phyloP scores from a whole-genome alignment of 768 basidiomycete species.

The Kwoniella mangroviensis region DNA sequence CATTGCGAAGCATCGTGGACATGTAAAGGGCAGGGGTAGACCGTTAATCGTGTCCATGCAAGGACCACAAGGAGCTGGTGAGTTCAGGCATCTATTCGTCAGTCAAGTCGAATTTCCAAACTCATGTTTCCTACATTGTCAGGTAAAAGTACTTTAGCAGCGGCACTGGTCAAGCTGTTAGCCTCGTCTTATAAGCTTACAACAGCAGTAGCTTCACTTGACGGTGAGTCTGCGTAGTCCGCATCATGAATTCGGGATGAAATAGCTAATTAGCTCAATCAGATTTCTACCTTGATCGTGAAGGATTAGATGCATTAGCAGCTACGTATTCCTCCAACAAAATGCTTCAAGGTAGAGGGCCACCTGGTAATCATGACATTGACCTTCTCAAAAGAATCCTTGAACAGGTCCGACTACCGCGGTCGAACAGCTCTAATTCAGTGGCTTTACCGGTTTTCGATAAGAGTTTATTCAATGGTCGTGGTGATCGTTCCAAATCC shows the following conservation, averaged over 20 bases:
- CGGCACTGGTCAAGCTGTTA: slow-evolving; percentile 62
- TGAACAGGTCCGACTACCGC: slow-evolving; percentile 61
- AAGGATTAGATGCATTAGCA: slow-evolving; percentile 66
- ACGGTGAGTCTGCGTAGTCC: slow-evolving; percentile 27
- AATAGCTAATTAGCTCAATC: slow-evolving; percentile 70
- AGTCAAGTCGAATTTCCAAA: too few species aligned
- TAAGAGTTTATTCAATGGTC: slow-evolving; percentile 75
- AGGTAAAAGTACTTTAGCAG: slow-evolving; percentile 77
- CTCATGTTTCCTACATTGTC: neutral
- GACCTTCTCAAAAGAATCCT: slow-evolving; percentile 66
- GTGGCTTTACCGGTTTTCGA: slow-evolving; percentile 75
- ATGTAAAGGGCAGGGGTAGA: neutral
- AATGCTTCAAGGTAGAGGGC: slow-evolving; percentile 79
- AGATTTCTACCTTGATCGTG: slow-evolving; percentile 79
- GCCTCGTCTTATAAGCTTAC: slow-evolving; percentile 25
- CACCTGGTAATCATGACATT: slow-evolving; percentile 89
- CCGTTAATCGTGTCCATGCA: slow-evolving; percentile 86
- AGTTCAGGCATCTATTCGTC: neutral
- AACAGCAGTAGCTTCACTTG: slow-evolving; percentile 51
- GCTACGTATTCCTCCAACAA: slow-evolving; percentile 64
- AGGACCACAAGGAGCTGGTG: slow-evolving; percentile 85
- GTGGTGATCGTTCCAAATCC: slow-evolving; percentile 73
- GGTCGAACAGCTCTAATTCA: slow-evolving; percentile 30
- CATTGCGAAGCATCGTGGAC: slow-evolving; percentile 11
- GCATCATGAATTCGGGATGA: slow-evolving; percentile 57